A percentile compares a stretch with the other conserved stretches of the same genome.
Conservation (phyloP, 2,329 filamentous ascomycete species). For the Beauveria rudraprayagi region DNA sequence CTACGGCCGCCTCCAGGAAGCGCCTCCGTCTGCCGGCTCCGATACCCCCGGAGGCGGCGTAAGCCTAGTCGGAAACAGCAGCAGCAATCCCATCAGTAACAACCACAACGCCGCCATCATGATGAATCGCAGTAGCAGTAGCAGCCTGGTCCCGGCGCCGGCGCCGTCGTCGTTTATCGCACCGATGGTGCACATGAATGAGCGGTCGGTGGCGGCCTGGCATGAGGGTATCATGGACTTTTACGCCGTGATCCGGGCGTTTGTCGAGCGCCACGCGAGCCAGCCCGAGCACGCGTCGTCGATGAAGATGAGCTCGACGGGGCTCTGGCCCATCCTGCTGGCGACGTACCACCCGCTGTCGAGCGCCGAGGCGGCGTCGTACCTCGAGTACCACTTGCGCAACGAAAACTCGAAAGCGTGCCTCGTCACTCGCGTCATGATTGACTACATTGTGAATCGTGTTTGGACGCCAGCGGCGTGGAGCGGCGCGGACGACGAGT, state of each 20-base stretch:
- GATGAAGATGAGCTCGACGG: constrained; percentile 21
- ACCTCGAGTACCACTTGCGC: constrained; percentile 33
- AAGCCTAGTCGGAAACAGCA: background rate
- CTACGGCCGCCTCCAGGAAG: constrained; percentile 24
- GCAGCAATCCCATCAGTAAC: background rate
- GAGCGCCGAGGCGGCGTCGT: constrained; percentile 30
- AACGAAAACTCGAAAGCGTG: constrained; percentile 33
- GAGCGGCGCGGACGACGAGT: constrained; percentile 28
- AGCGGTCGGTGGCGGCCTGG: constrained; percentile 26
- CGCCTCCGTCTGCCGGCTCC: constrained; percentile 1
- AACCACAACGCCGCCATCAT: constrained; percentile 13
- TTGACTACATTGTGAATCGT: constrained; percentile 34
- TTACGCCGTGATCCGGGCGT: constrained; percentile 27
- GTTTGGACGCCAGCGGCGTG: constrained; percentile 33
- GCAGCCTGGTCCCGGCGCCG: background rate
- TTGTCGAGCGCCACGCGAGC: constrained; percentile 28
- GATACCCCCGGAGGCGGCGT: constrained; percentile 1
- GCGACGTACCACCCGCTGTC: constrained; percentile 31
- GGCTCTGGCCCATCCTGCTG: constrained; percentile 29
- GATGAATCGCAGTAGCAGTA: constrained; percentile 12
- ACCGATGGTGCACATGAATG: constrained; percentile 28
- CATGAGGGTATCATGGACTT: constrained; percentile 29
- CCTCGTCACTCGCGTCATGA: constrained; percentile 34
- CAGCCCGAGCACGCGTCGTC: constrained; percentile 22
- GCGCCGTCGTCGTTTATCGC: constrained; percentile 12